phyloP scores from a whole-genome alignment of 2,329 filamentous ascomycete genomes.

The Pleoardoris graminearum region DNA sequence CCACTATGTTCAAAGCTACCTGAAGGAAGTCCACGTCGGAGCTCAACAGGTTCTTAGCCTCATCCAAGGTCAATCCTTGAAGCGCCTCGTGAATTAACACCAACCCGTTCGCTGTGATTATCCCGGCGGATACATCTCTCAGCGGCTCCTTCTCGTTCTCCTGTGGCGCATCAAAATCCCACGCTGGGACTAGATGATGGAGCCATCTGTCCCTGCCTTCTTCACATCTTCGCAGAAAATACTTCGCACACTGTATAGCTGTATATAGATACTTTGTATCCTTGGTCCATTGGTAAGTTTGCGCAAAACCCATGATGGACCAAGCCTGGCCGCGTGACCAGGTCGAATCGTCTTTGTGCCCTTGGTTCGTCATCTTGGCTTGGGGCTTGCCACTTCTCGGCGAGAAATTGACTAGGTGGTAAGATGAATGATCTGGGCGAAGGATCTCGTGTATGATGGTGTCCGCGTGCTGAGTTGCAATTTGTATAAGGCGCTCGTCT shows the following conservation, averaged over 20 bases:
- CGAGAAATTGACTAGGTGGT: constrained; percentile 54
- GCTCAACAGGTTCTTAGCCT: constrained; percentile 1
- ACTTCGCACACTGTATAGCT: constrained; percentile 51
- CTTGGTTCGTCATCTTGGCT: constrained; percentile 55
- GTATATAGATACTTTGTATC: constrained; percentile 50
- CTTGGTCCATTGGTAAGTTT: constrained; percentile 54
- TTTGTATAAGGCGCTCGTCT: constrained; percentile 35
- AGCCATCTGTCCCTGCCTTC: constrained; percentile 36
- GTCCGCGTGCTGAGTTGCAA: constrained; percentile 46
- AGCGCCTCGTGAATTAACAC: constrained; percentile 45
- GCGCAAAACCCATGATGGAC: constrained; percentile 54
- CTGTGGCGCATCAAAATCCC: constrained; percentile 58
- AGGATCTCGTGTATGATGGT: constrained; percentile 44
- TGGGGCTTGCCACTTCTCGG: constrained; percentile 50
- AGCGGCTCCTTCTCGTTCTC: constrained; percentile 37
- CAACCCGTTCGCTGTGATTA: constrained; percentile 50
- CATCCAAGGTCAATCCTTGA: constrained; percentile 18
- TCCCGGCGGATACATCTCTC: constrained; percentile 47
- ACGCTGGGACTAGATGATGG: constrained; percentile 47
- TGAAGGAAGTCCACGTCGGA: constrained; percentile 21
- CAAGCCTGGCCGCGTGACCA: constrained; percentile 57
- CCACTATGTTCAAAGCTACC: constrained; percentile 26
- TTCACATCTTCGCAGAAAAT: constrained; percentile 51
- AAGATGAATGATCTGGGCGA: constrained; percentile 41
- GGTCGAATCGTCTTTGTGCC: constrained; percentile 49